Evolutionary conservation across 148 eudicot species (phyloP).

Genomic region (Selenicereus undatus): DNA sequence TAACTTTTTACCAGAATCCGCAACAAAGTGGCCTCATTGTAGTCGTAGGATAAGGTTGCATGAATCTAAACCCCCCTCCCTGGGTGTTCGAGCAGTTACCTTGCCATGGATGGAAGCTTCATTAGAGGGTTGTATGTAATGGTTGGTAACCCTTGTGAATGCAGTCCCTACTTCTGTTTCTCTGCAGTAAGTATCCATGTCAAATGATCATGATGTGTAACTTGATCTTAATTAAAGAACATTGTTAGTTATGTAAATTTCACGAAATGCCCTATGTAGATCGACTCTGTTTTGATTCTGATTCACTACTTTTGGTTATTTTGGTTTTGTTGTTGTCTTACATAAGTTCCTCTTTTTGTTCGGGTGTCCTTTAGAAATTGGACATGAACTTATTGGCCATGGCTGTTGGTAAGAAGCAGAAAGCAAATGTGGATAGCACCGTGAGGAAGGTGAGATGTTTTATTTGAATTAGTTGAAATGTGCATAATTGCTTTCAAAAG

Average conservation of each 20-base stretch:
- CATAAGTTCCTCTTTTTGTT: neutral
- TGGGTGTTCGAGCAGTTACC: neutral
- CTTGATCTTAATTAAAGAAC: neutral
- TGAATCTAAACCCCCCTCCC: neutral
- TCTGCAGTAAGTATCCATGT: neutral
- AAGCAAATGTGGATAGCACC: slow-evolving; percentile 43
- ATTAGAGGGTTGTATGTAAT: neutral
- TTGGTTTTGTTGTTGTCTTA: neutral
- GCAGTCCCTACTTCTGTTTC: neutral
- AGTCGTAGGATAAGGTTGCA: neutral
- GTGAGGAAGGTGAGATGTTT: slow-evolving; percentile 45
- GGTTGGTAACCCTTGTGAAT: too few relatives aligned
- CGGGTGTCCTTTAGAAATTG: slow-evolving; percentile 21
- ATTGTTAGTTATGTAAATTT: neutral
- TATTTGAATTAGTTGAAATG: neutral
- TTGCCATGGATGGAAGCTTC: neutral
- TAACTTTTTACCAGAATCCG: neutral
- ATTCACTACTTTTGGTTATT: neutral
- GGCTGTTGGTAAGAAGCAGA: slow-evolving; percentile 66
- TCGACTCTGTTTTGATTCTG: neutral
- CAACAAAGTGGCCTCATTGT: neutral
- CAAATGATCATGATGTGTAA: neutral
- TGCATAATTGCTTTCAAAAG: neutral
- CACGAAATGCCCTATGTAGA: neutral
- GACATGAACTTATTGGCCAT: slow-evolving; percentile 50